Evolutionary conservation across 164 flowering plant genomes (phyloP).

Genomic region (Vitis cinerea): DNA sequence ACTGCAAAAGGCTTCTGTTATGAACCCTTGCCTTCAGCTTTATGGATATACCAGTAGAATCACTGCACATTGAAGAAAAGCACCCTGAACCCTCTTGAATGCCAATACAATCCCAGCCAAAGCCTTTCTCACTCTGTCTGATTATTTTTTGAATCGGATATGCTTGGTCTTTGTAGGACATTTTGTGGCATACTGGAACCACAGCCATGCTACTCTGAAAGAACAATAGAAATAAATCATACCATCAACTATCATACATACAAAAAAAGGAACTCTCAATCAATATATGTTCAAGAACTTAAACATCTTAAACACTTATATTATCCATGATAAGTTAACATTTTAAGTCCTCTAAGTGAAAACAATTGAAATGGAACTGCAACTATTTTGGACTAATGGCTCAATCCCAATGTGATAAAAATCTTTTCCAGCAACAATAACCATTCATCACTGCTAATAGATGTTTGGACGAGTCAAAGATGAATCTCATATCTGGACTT

Average conservation of each 20-base stretch:
- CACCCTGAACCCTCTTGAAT: conserved; percentile 7
- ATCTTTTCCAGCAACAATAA: not conserved
- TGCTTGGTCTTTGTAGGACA: conserved; percentile 25
- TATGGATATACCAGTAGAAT: conserved; percentile 5
- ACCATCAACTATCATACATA: conserved; percentile 1
- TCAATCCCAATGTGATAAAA: not conserved
- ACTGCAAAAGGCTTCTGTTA: conserved; percentile 1
- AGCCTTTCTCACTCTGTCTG: conserved; percentile 13
- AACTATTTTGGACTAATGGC: not conserved
- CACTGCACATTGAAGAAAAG: conserved; percentile 9
- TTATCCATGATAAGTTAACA: not conserved
- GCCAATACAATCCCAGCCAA: conserved; percentile 4
- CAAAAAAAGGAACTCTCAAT: not conserved
- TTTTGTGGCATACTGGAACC: conserved; percentile 33
- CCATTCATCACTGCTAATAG: not conserved
- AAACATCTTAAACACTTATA: not conserved
- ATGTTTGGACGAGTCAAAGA: not conserved
- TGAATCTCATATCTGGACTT: too few species aligned
- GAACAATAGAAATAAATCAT: not conserved
- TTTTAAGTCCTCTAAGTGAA: not conserved
- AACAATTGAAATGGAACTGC: not conserved
- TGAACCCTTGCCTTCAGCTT: conserved; percentile 17
- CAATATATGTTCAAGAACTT: not conserved
- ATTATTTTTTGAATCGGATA: conserved; percentile 5
- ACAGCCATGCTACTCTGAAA: conserved; percentile 37